These are phyloP conservation scores for Rossbeevera mucosa DNA, from an alignment of 768 basidiomycete genomes.

Conservation along the genomic window DNA sequence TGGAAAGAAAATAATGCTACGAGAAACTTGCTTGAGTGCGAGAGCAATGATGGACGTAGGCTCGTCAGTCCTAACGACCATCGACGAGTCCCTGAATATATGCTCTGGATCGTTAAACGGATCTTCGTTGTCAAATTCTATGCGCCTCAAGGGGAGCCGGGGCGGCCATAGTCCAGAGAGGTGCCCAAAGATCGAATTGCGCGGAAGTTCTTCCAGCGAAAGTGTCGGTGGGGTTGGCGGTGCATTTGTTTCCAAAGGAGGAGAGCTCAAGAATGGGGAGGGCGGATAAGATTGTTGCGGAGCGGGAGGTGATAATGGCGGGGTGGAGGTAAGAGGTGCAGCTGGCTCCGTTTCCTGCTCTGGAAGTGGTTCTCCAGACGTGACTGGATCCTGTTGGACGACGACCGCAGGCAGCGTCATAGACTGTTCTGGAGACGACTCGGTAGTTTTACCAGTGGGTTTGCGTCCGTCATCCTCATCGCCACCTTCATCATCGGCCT, in stretches of 20 bases:
- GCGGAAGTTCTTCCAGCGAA: slow-evolving; percentile 49
- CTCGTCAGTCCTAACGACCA: slow-evolving; percentile 94
- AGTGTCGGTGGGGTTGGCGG: slow-evolving; percentile 45
- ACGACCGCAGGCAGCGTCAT: slow-evolving; percentile 23
- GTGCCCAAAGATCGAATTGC: slow-evolving; percentile 76
- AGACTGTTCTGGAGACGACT: slow-evolving; percentile 33
- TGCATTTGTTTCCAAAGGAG: slow-evolving; percentile 33
- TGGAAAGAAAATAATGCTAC: background rate
- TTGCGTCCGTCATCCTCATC: slow-evolving; percentile 47
- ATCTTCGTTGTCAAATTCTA: slow-evolving; percentile 60
- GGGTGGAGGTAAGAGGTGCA: slow-evolving; percentile 17
- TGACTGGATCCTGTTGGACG: slow-evolving; percentile 6
- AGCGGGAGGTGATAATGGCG: slow-evolving; percentile 25
- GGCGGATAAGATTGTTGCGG: slow-evolving; percentile 39
- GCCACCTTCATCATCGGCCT: slow-evolving; percentile 66
- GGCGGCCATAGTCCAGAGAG: slow-evolving; percentile 67
- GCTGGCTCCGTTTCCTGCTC: slow-evolving; percentile 29
- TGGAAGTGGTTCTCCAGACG: slow-evolving; percentile 1
- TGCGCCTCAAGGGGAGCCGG: slow-evolving; percentile 46
- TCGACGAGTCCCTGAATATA: slow-evolving; percentile 89
- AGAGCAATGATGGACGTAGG: slow-evolving; percentile 97
- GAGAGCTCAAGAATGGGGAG: slow-evolving; percentile 50
- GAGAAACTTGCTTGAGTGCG: slow-evolving; percentile 66
- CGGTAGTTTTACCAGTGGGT: slow-evolving; percentile 22
- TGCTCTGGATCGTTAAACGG: slow-evolving; percentile 80